Evolutionary conservation across 805 yeast species (phyloP).

Genomic region (Starmerella vaccinii): DNA sequence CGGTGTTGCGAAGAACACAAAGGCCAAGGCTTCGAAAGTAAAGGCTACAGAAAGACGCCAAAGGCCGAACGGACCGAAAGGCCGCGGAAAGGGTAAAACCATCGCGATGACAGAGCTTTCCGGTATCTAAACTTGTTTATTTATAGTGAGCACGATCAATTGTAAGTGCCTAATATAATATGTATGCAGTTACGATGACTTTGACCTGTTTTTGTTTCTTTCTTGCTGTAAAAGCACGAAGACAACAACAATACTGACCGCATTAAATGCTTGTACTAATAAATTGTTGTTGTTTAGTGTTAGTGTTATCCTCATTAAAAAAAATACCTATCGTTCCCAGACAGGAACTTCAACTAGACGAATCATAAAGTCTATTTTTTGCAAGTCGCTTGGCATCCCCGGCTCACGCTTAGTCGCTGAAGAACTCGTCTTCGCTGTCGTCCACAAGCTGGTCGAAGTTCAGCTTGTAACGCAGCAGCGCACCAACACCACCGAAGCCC

Average conservation of each 20-base stretch:
- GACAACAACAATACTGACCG: too few species aligned
- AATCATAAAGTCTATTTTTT: neutral
- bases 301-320: neutral
- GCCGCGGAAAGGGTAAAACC: neutral
- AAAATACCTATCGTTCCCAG: neutral
- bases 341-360: neutral
- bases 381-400: neutral
- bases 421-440: conserved; percentile 81
- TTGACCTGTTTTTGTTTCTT: too few species aligned
- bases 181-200: too few species aligned
- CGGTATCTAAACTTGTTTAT: neutral
- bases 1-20: neutral
- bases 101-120: neutral
- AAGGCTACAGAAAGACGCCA: neutral
- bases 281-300: too few species aligned
- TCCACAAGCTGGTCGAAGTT: conserved; percentile 92
- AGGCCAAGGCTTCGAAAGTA: neutral
- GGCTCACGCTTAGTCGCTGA: conserved; percentile 37
- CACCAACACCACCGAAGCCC: conserved; percentile 99
- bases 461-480: conserved; percentile 87
- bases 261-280: too few species aligned
- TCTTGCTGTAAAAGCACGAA: too few species aligned
- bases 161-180: too few species aligned
- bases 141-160: neutral
- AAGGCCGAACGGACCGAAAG: conserved; percentile 5